Evolutionary conservation across 345 rosid genomes (phyloP).

Genomic region (Camelina laxa): DNA sequence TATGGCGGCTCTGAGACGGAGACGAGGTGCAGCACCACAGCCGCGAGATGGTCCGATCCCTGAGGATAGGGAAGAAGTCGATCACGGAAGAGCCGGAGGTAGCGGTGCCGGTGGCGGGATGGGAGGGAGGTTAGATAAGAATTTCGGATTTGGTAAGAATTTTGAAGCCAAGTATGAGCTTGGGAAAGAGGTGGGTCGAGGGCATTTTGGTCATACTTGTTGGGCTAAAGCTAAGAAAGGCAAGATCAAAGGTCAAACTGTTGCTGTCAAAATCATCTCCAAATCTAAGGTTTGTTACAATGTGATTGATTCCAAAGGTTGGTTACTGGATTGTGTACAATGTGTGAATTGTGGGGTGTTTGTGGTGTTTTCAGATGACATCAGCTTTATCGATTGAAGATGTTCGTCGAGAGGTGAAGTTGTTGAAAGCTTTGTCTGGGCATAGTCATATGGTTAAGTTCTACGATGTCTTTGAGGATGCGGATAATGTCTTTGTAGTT

Average conservation of each 20-base stretch:
- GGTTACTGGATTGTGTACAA: background rate
- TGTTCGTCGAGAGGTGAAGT: constrained; percentile 92
- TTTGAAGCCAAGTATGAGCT: constrained; percentile 77
- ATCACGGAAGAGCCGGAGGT: constrained; percentile 33
- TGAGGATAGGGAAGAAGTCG: constrained; percentile 52
- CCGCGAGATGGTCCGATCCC: constrained; percentile 72
- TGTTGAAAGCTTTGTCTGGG: constrained; percentile 79
- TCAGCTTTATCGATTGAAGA: constrained; percentile 85
- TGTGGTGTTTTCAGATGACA: constrained; percentile 75
- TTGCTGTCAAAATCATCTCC: constrained; percentile 93
- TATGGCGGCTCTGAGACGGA: constrained; percentile 66
- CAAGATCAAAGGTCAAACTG: constrained; percentile 70
- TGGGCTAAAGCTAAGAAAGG: constrained; percentile 90
- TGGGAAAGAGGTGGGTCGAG: constrained; percentile 91
- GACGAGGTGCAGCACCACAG: constrained; percentile 52
- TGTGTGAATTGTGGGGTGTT: constrained; percentile 7
- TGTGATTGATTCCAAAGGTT: constrained; percentile 25
- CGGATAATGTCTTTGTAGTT: constrained; percentile 73
- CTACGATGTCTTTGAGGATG: constrained; percentile 88
- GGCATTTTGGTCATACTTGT: constrained; percentile 98
- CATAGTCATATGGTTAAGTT: constrained; percentile 80
- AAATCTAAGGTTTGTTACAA: constrained; percentile 67
- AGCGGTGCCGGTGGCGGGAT: constrained; percentile 34
- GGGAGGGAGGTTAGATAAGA: constrained; percentile 66
- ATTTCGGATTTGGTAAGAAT: constrained; percentile 81